A percentile compares a stretch with the other conserved stretches of the same genome.
Evolutionary conservation across 2,329 filamentous ascomycete species (phyloP).

Genomic region (Sporothrix dimorphospora): DNA sequence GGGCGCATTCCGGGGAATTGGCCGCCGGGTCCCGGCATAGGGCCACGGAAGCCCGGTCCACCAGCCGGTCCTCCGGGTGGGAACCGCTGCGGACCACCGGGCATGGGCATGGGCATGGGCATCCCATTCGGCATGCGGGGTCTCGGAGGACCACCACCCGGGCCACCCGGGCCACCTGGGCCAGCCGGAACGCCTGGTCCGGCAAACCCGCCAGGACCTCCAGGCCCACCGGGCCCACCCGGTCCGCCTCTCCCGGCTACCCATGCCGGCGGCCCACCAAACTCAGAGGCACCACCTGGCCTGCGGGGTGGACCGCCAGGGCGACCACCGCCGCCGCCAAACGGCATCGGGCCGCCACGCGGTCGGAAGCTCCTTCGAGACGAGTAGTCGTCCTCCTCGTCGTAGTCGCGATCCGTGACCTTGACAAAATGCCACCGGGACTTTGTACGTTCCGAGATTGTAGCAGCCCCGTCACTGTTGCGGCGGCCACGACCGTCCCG

Average conservation of each 20-base stretch:
- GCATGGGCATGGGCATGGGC: slow-evolving; percentile 5
- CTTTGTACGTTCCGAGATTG: slow-evolving; percentile 1
- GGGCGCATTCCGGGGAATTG: background rate
- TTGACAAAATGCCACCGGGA: slow-evolving; percentile 23
- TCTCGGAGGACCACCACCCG: background rate
- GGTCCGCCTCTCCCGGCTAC: background rate
- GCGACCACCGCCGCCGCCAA: background rate
- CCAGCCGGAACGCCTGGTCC: background rate
- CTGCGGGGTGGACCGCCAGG: background rate
- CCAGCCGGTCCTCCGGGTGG: background rate
- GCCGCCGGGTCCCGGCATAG: background rate
- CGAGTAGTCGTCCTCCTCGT: slow-evolving; percentile 13
- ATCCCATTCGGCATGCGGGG: slow-evolving; percentile 8
- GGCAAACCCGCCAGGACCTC: background rate
- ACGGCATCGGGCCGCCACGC: background rate
- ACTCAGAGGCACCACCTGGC: background rate
- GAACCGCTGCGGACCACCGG: slow-evolving; percentile 17
- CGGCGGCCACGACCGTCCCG: background rate
- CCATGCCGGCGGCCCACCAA: slow-evolving; percentile 18
- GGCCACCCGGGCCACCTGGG: background rate
- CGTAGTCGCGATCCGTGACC: slow-evolving; percentile 3
- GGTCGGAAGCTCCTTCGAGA: background rate
- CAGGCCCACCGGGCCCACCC: background rate
- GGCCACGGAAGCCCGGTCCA: slow-evolving; percentile 12
- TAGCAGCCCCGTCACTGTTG: slow-evolving; percentile 5